Evolutionary conservation across 495 filamentous ascomycete species (phyloP).

Genomic region (Xylaria palmicola): DNA sequence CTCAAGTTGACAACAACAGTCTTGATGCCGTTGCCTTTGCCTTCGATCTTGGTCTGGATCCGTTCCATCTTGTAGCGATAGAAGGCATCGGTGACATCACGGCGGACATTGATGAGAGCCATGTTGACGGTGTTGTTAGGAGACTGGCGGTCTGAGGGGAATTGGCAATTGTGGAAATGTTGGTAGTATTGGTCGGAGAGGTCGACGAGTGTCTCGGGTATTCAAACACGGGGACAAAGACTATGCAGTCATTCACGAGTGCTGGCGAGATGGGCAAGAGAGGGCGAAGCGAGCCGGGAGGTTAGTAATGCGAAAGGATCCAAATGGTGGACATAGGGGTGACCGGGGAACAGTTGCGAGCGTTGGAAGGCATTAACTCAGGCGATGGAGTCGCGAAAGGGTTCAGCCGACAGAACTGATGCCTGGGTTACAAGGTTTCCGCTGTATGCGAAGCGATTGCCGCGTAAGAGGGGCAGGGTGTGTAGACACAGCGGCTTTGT

Average conservation of each 20-base stretch:
- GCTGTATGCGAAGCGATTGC: constrained; percentile 88
- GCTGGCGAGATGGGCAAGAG: constrained; percentile 21
- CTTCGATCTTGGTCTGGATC: constrained; percentile 97
- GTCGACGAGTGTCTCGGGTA: constrained; percentile 20
- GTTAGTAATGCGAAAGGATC: constrained; percentile 49
- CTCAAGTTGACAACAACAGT: constrained; percentile 95
- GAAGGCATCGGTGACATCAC: constrained; percentile 97
- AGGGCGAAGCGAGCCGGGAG: constrained; percentile 40
- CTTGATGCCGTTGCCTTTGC: constrained; percentile 98
- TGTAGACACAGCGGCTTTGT: constrained; percentile 56
- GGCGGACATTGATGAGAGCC: constrained; percentile 91
- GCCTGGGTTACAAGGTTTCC: constrained; percentile 83
- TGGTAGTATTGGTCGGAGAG: constrained; percentile 19
- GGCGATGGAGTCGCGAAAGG: constrained; percentile 33
- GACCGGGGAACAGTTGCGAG: constrained; percentile 41
- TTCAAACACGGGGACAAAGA: constrained; percentile 15
- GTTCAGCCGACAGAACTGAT: constrained; percentile 84
- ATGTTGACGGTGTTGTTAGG: constrained; percentile 45
- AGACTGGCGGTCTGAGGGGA: constrained; percentile 21
- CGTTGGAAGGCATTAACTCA: constrained; percentile 54
- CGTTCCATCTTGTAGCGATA: constrained; percentile 99
- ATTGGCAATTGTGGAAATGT: constrained; percentile 22
- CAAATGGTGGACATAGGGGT: constrained; percentile 51
- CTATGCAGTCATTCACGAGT: constrained; percentile 32
- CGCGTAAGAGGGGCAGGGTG: constrained; percentile 87